These are phyloP conservation scores for Peltaster fructicola DNA, from an alignment of 2,329 filamentous ascomycete species.

Conservation along the genomic window DNA sequence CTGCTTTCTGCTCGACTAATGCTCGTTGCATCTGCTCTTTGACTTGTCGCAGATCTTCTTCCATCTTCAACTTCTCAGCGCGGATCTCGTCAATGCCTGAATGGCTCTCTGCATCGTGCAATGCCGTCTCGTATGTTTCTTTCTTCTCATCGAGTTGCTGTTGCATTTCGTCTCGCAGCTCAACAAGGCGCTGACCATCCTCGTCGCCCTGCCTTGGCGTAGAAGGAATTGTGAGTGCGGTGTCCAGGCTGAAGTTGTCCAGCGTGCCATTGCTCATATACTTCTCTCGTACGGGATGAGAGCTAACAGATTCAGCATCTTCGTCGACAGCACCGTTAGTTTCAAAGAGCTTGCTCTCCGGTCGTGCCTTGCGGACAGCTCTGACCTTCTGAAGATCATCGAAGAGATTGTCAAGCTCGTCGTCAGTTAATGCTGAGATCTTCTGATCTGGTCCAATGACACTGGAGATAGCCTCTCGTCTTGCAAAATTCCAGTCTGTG, in stretches of 20 bases:
- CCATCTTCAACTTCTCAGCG: conserved; percentile 71
- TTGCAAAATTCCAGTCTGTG: conserved; percentile 86
- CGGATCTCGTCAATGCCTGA: conserved; percentile 70
- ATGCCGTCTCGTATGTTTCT: conserved; percentile 61
- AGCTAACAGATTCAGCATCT: conserved; percentile 75
- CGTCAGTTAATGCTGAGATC: conserved; percentile 75
- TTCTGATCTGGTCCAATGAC: conserved; percentile 84
- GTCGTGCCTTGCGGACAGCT: conserved; percentile 58
- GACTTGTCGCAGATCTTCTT: conserved; percentile 55
- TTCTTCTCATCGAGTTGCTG: conserved; percentile 66
- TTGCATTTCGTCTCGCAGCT: conserved; percentile 70
- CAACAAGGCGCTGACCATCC: conserved; percentile 55
- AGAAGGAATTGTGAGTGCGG: conserved; percentile 80
- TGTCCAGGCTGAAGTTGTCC: conserved; percentile 92
- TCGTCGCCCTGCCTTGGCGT: conserved; percentile 76
- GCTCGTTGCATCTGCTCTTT: conserved; percentile 84
- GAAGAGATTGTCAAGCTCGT: conserved; percentile 82
- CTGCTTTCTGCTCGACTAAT: conserved; percentile 63
- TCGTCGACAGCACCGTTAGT: conserved; percentile 42
- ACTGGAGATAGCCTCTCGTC: conserved; percentile 80
- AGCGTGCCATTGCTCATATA: conserved; percentile 77
- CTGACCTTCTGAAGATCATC: conserved; percentile 83
- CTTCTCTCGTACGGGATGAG: conserved; percentile 63
- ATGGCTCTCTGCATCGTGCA: conserved; percentile 54
- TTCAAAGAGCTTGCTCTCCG: conserved; percentile 37